Conservation (phyloP, 2,329 filamentous ascomycete species). For the Golovinomyces cichoracearum region DNA sequence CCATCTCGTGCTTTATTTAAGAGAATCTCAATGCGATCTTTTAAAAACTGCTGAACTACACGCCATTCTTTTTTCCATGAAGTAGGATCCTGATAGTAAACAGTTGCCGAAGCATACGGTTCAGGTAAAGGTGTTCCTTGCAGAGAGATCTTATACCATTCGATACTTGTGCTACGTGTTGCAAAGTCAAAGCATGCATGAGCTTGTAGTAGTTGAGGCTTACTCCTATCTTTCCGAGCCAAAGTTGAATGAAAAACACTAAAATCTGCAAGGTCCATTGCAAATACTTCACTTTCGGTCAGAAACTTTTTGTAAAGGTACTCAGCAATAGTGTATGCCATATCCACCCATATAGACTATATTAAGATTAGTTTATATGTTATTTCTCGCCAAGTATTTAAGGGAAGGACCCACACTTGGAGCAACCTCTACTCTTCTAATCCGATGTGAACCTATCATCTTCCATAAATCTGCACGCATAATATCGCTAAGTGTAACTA, state of each 20-base stretch:
- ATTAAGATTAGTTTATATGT: not conserved
- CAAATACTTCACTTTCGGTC: conserved; percentile 15
- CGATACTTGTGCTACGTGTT: conserved; percentile 17
- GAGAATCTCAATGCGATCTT: conserved; percentile 1
- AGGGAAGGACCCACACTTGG: conserved; percentile 18
- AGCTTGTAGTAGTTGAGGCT: conserved; percentile 15
- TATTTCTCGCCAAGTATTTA: not conserved
- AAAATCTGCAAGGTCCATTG: conserved; percentile 18
- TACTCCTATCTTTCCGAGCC: conserved; percentile 12
- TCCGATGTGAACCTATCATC: conserved; percentile 4
- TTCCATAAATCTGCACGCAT: conserved; percentile 3
- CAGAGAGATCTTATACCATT: conserved; percentile 1
- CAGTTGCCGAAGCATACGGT: conserved; percentile 1
- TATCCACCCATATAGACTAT: conserved; percentile 30
- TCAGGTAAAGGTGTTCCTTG: not conserved
- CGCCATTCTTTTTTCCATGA: conserved; percentile 2
- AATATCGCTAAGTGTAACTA: conserved; percentile 4
- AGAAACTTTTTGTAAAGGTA: conserved; percentile 23
- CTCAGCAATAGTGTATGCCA: conserved; percentile 30
- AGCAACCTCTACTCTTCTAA: conserved; percentile 4
- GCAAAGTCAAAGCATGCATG: conserved; percentile 5
- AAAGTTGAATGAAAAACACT: conserved; percentile 17
- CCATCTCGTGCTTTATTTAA: not conserved
- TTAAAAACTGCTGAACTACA: not conserved
- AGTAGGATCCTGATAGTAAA: not conserved